Percentiles rank a stretch among this genome's conserved stretches.
phyloP scores from a whole-genome alignment of 2,329 filamentous ascomycete genomes.

The Claviceps purpurea region DNA sequence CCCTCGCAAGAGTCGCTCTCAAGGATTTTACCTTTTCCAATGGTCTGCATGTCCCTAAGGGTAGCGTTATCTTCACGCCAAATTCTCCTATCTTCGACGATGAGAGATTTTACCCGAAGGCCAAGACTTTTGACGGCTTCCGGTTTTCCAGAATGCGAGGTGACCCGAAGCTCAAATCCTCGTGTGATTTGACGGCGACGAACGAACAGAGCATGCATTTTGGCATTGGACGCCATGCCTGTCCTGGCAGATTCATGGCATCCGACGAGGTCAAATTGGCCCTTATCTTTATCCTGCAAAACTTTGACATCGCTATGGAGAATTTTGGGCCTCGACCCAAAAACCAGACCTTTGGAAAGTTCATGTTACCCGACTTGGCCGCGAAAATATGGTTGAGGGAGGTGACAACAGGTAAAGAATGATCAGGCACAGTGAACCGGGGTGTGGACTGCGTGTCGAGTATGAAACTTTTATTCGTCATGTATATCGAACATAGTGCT shows the following conservation, averaged over 20 bases:
- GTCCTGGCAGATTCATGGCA: constrained; percentile 8
- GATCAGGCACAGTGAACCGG: neutral
- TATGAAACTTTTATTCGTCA: no score
- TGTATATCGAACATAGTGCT: no score
- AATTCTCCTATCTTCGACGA: constrained; percentile 7
- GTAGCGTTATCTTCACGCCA: constrained; percentile 7
- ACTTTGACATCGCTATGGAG: constrained; percentile 7
- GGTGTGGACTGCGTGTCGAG: no score
- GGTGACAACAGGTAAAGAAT: neutral
- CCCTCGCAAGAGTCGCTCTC: constrained; percentile 6
- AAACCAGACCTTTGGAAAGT: constrained; percentile 7
- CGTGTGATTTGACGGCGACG: constrained; percentile 5
- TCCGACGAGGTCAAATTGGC: constrained; percentile 9
- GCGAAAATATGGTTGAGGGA: constrained; percentile 7
- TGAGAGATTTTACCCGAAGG: constrained; percentile 5
- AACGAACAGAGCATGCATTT: constrained; percentile 9
- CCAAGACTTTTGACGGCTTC: constrained; percentile 6
- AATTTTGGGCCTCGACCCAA: constrained; percentile 5
- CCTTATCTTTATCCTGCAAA: constrained; percentile 6
- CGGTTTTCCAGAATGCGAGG: constrained; percentile 7
- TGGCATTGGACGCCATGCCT: constrained; percentile 7
- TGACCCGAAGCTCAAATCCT: constrained; percentile 2
- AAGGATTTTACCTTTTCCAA: constrained; percentile 9
- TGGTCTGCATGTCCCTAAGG: constrained; percentile 6
- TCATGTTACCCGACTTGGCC: constrained; percentile 6